Base-by-base conservation (phyloP, 805 yeast species). In the Metschnikowia kunwiensis region DNA sequence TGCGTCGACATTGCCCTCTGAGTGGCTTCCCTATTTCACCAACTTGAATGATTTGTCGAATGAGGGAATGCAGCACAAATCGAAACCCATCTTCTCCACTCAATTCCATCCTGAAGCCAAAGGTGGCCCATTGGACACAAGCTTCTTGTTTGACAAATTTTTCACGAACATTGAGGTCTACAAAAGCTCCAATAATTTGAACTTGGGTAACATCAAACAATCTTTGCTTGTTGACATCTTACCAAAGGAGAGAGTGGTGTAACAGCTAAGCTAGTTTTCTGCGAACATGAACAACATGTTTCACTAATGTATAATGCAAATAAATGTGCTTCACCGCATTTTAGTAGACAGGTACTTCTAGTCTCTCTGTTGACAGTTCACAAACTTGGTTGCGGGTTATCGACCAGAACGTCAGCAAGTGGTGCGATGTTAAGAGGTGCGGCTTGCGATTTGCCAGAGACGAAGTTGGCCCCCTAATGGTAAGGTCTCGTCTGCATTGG, bases 61-160 rank as follows among this genome's bases (percentile, higher is more conserved):
- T 63, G 99, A 93, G 68, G 99, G 99, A 54, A 88, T 93, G 95
- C 82, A 80, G 54, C 98, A 93, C 64, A 74, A 70, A 39, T 58
- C 77, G 25, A 82, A 78, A 61, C 99, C 99, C 34, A 85, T 91
- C 38, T 93, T 91, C 68, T 86, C 96, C 24, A 87, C 96, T 2
- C 98, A 93, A 65, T 93, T 93, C 76, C 99, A 93, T 62, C 99
- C 99, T 32, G 99, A 93, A 66, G 97, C 98, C 40, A 91, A 88
- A 69, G 97, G 98, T 53, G 99, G 99, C 51, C 99, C 99, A 41
- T 74, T 84, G 54, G 99, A 93, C 64, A 85, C 96, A 10, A 76
- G 87, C 2, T 86, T 79, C 66, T 71, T 93, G 62, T 93, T 93
- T 53, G 97, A 93, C 71, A 86, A 80, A 63, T 93, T 86, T 66